Conservation (phyloP, 2,329 filamentous ascomycete species). For the Pseudogymnoascus sp. region DNA sequence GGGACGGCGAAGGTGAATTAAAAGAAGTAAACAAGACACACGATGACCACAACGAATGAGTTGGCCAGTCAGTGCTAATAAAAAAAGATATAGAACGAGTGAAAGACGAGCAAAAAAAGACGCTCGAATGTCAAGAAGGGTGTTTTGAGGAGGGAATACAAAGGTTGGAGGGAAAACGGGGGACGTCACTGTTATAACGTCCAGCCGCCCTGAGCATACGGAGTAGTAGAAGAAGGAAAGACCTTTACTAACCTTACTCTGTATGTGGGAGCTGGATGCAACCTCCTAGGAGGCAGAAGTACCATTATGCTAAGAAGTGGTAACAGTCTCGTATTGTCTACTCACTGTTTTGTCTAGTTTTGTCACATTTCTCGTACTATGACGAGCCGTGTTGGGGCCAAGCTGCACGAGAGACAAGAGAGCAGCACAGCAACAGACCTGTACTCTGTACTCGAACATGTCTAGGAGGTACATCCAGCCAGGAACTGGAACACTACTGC, state of each 20-base stretch:
- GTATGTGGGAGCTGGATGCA: background rate
- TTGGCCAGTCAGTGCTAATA: background rate
- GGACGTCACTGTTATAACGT: slow-evolving; percentile 2
- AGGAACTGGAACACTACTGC: slow-evolving; percentile 1
- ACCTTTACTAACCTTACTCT: background rate
- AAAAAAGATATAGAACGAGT: background rate
- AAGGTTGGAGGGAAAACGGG: background rate
- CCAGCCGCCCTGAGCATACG: background rate
- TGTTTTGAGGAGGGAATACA: background rate
- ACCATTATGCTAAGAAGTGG: background rate
- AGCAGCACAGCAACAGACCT: background rate
- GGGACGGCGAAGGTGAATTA: slow-evolving; percentile 4
- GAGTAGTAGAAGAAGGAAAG: background rate
- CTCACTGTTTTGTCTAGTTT: background rate
- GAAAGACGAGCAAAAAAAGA: slow-evolving; percentile 7
- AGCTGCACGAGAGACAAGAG: background rate
- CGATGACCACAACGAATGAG: slow-evolving; percentile 4
- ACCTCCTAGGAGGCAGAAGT: background rate
- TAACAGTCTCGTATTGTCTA: background rate
- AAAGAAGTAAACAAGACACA: slow-evolving; percentile 2
- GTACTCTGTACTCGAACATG: slow-evolving; percentile 6
- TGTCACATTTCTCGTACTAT: background rate
- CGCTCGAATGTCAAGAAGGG: background rate
- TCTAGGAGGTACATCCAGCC: background rate
- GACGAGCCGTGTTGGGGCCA: background rate